Evolutionary conservation across 257 asterid species (phyloP).

Genomic region (Primulina eburnea): DNA sequence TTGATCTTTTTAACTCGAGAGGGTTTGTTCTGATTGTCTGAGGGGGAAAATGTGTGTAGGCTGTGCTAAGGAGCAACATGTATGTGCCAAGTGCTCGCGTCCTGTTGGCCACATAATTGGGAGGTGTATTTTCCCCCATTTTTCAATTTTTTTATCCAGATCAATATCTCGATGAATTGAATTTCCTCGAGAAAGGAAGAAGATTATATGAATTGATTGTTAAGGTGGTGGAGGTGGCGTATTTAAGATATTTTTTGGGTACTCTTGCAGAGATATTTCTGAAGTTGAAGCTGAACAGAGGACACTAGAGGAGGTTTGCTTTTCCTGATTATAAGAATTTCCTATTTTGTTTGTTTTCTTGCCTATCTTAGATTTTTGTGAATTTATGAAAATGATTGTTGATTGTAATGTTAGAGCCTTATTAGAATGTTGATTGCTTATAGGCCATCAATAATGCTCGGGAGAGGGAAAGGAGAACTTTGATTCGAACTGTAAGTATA

Average conservation of each 20-base stretch:
- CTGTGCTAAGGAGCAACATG: slow-evolving; percentile 85
- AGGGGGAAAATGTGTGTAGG: slow-evolving; percentile 36
- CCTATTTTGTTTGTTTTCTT: neutral
- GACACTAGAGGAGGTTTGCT: slow-evolving; percentile 69
- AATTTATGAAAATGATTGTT: slow-evolving; percentile 6
- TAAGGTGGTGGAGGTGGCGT: neutral
- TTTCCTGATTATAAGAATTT: neutral
- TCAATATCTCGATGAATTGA: neutral
- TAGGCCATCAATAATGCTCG: slow-evolving; percentile 94
- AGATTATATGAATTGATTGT: neutral
- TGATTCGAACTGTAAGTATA: slow-evolving; percentile 72
- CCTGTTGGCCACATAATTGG: slow-evolving; percentile 60
- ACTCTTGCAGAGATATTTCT: slow-evolving; percentile 54
- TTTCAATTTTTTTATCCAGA: neutral
- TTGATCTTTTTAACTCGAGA: neutral
- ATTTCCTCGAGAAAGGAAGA: neutral
- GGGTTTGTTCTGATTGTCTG: neutral
- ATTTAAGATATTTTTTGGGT: slow-evolving; percentile 2
- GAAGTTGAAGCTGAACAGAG: slow-evolving; percentile 88
- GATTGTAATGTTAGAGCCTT: slow-evolving; percentile 20
- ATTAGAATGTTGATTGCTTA: slow-evolving; percentile 29
- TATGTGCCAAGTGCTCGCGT: slow-evolving; percentile 89
- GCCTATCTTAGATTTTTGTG: neutral
- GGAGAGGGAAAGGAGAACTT: slow-evolving; percentile 83
- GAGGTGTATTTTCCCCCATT: slow-evolving; percentile 37